phyloP scores from a whole-genome alignment of 2,329 filamentous ascomycete species.

The Mycocentrospora acerina region DNA sequence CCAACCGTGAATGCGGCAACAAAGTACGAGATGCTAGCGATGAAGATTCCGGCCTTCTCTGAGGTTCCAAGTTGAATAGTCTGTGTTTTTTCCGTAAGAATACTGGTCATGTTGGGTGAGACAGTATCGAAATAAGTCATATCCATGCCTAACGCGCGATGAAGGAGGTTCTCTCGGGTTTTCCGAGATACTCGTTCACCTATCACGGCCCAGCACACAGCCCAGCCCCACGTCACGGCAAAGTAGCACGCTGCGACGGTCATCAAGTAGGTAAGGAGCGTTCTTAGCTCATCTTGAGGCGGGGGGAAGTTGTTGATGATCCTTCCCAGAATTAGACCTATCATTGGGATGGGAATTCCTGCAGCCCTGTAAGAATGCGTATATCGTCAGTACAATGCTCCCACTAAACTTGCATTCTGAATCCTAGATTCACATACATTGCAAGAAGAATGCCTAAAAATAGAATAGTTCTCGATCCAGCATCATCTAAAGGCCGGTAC shows the following conservation, averaged over 20 bases:
- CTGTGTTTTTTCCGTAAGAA: slow-evolving; percentile 50
- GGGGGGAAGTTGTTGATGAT: slow-evolving; percentile 56
- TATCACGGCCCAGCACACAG: slow-evolving; percentile 52
- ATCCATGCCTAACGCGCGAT: slow-evolving; percentile 53
- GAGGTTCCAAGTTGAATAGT: slow-evolving; percentile 50
- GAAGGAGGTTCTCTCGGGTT: slow-evolving; percentile 49
- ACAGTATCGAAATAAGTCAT: slow-evolving; percentile 54
- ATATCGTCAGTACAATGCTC: background rate
- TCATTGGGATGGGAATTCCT: slow-evolving; percentile 48
- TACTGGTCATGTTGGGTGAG: slow-evolving; percentile 51
- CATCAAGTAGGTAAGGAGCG: slow-evolving; percentile 47
- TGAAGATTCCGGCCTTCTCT: slow-evolving; percentile 51
- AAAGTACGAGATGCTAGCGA: slow-evolving; percentile 50
- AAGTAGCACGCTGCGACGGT: slow-evolving; percentile 53
- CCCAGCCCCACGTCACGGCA: slow-evolving; percentile 52
- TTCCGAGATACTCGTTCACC: slow-evolving; percentile 53
- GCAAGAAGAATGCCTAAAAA: slow-evolving; percentile 43
- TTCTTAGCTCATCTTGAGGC: slow-evolving; percentile 44
- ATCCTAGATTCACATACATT: slow-evolving; percentile 30
- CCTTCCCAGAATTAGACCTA: slow-evolving; percentile 57
- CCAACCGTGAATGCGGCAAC: slow-evolving; percentile 48
- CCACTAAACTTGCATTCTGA: too few species aligned
- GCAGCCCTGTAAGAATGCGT: background rate
- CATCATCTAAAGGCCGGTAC: slow-evolving; percentile 48
- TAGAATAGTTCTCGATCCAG: slow-evolving; percentile 41